Percentiles rank a stretch among this genome's conserved stretches.
Conservation (phyloP, 345 rosid species). For the Draba incana region DNA sequence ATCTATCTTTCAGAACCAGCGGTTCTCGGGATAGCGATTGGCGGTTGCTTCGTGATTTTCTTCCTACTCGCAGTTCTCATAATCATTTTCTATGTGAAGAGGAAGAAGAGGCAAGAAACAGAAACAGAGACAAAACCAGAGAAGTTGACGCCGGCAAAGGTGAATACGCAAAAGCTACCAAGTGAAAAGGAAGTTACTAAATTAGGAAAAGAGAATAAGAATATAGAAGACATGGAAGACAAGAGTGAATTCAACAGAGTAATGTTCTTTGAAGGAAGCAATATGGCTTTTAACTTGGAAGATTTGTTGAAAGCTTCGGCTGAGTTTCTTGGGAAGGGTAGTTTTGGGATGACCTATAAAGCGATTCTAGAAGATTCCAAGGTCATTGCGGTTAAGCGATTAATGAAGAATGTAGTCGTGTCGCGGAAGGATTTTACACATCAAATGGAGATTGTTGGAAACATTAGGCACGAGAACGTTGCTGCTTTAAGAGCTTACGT, state of each 20-base stretch:
- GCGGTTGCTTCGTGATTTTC: conserved; percentile 55
- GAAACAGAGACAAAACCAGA: conserved; percentile 25
- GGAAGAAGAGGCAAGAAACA: conserved; percentile 34
- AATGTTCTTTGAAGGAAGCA: conserved; percentile 89
- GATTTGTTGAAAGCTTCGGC: conserved; percentile 93
- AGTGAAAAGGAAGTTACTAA: conserved; percentile 50
- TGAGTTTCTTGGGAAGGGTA: conserved; percentile 93
- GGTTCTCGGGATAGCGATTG: conserved; percentile 56
- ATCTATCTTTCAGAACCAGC: conserved; percentile 52
- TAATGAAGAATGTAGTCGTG: conserved; percentile 65
- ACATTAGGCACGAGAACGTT: conserved; percentile 78
- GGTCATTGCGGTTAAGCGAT: conserved; percentile 79
- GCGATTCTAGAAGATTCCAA: conserved; percentile 78
- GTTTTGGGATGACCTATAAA: conserved; percentile 81
- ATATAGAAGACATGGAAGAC: conserved; percentile 54
- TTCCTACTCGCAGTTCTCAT: conserved; percentile 48
- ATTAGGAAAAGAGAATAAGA: conserved; percentile 48
- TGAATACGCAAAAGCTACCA: conserved; percentile 26
- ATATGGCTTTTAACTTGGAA: conserved; percentile 81
- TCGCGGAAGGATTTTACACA: conserved; percentile 81
- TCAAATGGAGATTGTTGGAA: conserved; percentile 82
- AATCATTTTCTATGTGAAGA: conserved; percentile 48
- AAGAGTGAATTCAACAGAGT: conserved; percentile 62
- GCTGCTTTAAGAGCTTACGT: conserved; percentile 80
- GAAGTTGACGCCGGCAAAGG: conserved; percentile 36